These are phyloP conservation scores for Amoeboradix gromovi DNA, from an alignment of 371 early-diverging fungal genomes.

Conservation along the genomic window DNA sequence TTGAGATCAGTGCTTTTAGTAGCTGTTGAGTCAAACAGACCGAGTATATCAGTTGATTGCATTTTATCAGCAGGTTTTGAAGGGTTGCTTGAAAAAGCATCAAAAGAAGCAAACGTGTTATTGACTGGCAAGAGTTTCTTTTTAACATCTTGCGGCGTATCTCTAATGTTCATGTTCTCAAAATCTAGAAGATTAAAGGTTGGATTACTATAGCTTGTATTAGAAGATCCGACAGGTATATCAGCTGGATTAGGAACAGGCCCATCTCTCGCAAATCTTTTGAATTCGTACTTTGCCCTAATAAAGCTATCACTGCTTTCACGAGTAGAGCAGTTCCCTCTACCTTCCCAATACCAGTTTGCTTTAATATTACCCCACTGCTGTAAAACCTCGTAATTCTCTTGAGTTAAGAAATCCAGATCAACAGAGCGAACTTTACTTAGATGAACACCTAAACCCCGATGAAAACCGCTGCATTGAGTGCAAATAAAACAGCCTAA, in stretches of 20 bases:
- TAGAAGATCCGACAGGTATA: not conserved
- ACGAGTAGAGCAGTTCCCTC: not conserved
- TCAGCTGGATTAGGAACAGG: not conserved
- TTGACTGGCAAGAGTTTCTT: not conserved
- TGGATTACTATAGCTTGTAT: not conserved
- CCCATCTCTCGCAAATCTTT: not conserved
- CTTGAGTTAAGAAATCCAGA: not conserved
- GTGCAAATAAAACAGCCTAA: not conserved
- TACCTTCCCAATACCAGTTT: not conserved
- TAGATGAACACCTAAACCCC: not conserved
- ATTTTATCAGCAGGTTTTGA: not conserved
- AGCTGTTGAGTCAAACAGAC: too few species aligned
- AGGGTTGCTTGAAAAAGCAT: not conserved
- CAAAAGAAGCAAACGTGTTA: not conserved
- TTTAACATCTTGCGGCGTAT: not conserved
- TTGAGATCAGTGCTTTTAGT: too few species aligned
- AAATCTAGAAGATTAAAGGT: not conserved
- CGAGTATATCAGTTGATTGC: not conserved
- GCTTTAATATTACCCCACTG: not conserved
- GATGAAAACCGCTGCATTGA: not conserved
- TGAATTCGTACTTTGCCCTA: not conserved
- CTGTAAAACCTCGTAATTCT: not conserved
- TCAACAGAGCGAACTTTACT: not conserved
- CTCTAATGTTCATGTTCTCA: not conserved
- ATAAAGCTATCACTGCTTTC: not conserved